These are phyloP conservation scores for Boletus tylopilopsis DNA, from an alignment of 768 basidiomycete species.

Conservation along the genomic window DNA sequence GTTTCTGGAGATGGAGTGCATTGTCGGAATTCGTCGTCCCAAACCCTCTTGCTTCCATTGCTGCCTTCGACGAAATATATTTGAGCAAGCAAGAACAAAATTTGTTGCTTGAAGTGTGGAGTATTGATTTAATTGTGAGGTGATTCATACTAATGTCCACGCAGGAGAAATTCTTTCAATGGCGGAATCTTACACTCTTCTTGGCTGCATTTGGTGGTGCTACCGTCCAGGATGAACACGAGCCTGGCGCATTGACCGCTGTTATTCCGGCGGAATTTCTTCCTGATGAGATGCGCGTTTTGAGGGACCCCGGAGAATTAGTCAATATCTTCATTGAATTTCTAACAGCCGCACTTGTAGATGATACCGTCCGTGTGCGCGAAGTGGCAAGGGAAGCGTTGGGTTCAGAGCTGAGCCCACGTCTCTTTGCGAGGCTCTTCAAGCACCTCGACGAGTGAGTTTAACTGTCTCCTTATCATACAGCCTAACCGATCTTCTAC, in stretches of 20 bases:
- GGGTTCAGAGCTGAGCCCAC: conserved; percentile 72
- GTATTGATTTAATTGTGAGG: background rate
- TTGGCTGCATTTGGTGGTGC: conserved; percentile 70
- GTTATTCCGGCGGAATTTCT: conserved; percentile 55
- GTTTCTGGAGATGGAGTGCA: conserved; percentile 69
- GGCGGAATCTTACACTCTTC: conserved; percentile 82
- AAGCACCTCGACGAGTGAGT: conserved; percentile 73
- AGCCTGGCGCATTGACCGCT: conserved; percentile 45
- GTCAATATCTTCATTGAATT: conserved; percentile 64
- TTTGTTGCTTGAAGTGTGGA: conserved; percentile 36
- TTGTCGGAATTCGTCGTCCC: conserved; percentile 58
- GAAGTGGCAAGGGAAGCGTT: conserved; percentile 79
- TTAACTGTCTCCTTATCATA: background rate
- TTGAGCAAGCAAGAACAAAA: conserved; percentile 36
- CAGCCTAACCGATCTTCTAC: background rate
- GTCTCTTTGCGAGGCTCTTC: conserved; percentile 63
- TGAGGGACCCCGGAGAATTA: conserved; percentile 53
- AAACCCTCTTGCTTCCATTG: conserved; percentile 30
- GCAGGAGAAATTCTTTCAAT: conserved; percentile 73
- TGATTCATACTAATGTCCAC: conserved; percentile 3
- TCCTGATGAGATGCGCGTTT: conserved; percentile 70
- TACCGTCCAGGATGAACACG: conserved; percentile 52
- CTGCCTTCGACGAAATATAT: conserved; percentile 34
- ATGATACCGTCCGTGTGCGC: conserved; percentile 62
- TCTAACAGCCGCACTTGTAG: conserved; percentile 64